Evolutionary conservation across 371 early-diverging fungal species (phyloP).

Genomic region (Smittium mucronatum): DNA sequence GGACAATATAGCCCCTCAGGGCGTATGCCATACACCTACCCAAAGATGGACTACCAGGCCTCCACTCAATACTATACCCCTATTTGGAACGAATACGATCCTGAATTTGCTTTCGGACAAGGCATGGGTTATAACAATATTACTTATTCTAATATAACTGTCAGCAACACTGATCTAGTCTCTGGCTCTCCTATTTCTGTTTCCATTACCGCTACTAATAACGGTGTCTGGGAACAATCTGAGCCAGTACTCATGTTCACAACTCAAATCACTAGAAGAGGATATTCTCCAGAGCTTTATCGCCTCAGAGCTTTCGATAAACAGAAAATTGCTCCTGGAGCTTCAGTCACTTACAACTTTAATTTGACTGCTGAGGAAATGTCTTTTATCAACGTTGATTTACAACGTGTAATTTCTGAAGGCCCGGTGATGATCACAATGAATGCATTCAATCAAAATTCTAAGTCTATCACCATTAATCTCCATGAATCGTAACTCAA

Average conservation of each 20-base stretch:
- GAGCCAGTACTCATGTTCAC: constrained; percentile 47
- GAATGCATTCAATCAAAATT: constrained; percentile 23
- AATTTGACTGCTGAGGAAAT: constrained; percentile 27
- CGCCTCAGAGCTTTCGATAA: constrained; percentile 21
- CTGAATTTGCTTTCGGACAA: no score
- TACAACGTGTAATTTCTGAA: constrained; percentile 29
- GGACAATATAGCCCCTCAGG: constrained; percentile 41
- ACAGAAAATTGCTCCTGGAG: constrained; percentile 15
- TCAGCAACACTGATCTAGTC: constrained; percentile 13
- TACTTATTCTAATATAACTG: constrained; percentile 31
- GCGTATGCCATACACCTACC: constrained; percentile 39
- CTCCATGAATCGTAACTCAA: no score
- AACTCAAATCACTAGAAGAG: constrained; percentile 39
- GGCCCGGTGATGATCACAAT: constrained; percentile 35
- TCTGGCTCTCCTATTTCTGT: constrained; percentile 22
- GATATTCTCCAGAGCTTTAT: constrained; percentile 32
- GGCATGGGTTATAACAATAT: constrained; percentile 47
- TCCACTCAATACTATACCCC: constrained; percentile 21
- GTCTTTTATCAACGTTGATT: constrained; percentile 28
- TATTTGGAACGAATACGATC: constrained; percentile 23
- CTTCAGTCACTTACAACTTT: constrained; percentile 16
- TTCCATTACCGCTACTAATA: constrained; percentile 37
- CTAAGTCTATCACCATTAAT: no score
- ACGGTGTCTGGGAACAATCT: constrained; percentile 35
- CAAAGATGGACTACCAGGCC: constrained; percentile 33